Evolutionary conservation across 1,284 basidiomycete genomes (phyloP).

Genomic region (Ceratobasidium papillatum): DNA sequence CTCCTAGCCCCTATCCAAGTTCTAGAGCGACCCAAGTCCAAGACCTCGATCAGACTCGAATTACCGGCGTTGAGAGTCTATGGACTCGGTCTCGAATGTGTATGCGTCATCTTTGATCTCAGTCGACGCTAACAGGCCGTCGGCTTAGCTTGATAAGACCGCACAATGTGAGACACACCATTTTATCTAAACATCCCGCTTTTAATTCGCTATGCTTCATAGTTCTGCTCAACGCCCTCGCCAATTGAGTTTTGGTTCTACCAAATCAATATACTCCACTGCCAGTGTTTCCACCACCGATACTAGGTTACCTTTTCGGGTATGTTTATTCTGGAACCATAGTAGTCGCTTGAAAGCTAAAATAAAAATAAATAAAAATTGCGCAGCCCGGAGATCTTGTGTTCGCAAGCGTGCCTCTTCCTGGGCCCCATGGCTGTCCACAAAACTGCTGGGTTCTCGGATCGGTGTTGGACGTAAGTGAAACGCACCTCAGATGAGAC

Average conservation of each 20-base stretch:
- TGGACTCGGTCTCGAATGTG: not conserved
- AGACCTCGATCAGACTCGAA: not conserved
- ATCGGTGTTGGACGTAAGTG: not conserved
- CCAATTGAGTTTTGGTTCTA: not conserved
- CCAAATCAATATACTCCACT: not conserved
- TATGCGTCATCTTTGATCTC: not conserved
- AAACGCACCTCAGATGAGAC: not conserved
- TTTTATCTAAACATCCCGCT: not conserved
- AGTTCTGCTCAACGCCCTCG: not conserved
- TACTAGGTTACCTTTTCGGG: not conserved
- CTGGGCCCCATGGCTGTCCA: not conserved
- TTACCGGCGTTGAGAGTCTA: not conserved
- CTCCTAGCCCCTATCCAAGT: conserved; percentile 5
- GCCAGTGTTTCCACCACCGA: not conserved
- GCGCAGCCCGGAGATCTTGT: not conserved
- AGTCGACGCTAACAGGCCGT: not conserved
- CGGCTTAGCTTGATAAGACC: not conserved
- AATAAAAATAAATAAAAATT: too few relatives aligned
- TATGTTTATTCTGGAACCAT: not conserved
- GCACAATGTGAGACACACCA: not conserved
- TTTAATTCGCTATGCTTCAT: not conserved
- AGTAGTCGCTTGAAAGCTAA: too few relatives aligned
- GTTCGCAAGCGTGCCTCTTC: not conserved
- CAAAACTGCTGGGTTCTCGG: conserved; percentile 3
- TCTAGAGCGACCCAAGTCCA: not conserved